Evolutionary conservation across 306 rosid genomes (phyloP).

Genomic region (Trifolium repens): DNA sequence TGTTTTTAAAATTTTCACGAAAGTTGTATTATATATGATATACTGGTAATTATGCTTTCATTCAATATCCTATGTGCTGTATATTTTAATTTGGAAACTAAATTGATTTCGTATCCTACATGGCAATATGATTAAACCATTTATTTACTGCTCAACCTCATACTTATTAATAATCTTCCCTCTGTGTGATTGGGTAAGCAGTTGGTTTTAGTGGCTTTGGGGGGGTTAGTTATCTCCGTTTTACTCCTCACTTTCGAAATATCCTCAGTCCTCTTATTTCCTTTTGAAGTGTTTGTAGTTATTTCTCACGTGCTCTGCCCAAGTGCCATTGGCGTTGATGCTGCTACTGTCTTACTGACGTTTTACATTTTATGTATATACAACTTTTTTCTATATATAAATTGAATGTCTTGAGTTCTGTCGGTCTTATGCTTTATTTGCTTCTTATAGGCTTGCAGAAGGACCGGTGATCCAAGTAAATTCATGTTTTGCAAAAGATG

Average conservation of each 20-base stretch:
- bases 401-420: conserved; percentile 21
- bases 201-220: conserved; percentile 24
- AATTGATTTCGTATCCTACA: not conserved
- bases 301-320: not conserved
- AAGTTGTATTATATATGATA: not conserved
- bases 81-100: conserved; percentile 25
- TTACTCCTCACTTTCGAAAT: not conserved
- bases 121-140: conserved; percentile 2
- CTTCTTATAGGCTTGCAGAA: conserved; percentile 79
- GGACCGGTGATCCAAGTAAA: conserved; percentile 95
- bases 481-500: conserved; percentile 99
- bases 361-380: not conserved
- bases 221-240: not conserved
- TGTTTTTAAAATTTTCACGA: not conserved
- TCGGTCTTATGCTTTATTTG: conserved; percentile 33
- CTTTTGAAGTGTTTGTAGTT: conserved; percentile 3
- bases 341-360: not conserved
- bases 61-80: conserved; percentile 1
- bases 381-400: not conserved
- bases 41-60: conserved; percentile 5
- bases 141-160: not conserved
- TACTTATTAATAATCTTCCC: not conserved
- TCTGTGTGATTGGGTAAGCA: not conserved
- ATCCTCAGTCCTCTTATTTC: conserved; percentile 13
- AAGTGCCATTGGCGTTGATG: not conserved